Evolutionary conservation across 768 basidiomycete species (phyloP), one percentile per base, ranked within the genome.

Genomic region (Lactarius quietus): DNA sequence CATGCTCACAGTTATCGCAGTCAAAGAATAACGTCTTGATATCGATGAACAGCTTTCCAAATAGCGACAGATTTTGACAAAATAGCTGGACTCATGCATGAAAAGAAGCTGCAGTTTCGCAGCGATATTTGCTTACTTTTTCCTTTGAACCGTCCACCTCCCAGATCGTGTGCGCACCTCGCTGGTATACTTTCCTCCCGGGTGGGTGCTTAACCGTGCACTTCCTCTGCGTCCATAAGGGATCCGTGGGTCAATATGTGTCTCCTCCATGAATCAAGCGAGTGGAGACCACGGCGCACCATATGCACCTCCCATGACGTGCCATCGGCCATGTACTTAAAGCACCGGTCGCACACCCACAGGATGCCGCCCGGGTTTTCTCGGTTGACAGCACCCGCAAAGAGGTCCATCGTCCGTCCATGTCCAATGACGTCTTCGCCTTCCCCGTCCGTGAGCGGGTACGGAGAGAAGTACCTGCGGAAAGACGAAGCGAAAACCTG

Each of bases 1-100:
- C 48, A 51, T 3, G 71, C 89, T 66, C 68, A 92, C 93, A 92
- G 70, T 90, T 91, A 69, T 93, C 90, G 65, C 86, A 87, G 71
- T 95, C 93, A 72, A 93, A 96, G 76, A 92, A 95, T 18, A 95
- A 78, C 14, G 95, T 96, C 77, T 99, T 99, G 68, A 95, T 90
- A 72, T 98, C 97, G 72, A 98, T 98, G 75, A 99, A 98, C n/a
- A 98, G 81, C 76, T 98, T 98, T 35, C 95, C 96, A 72, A 98
- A 98, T 8, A 98, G 81, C 20, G 94, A 90, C 35, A 99, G 79
- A 72, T 96, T 96, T 75, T 98, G 96, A 75, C 95, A 98, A 73
- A 95, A 98, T 6, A 98, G 82, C 96, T 98, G 73, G 14, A 51
- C 3, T 18, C 48, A 52, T 56, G 52, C 39, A 52, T 59, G 57